A percentile compares a stretch with the other conserved stretches of the same genome.
These are phyloP conservation scores for Pseudopyricularia cyperi DNA, from an alignment of 2,329 filamentous ascomycete species.

Conservation along the genomic window DNA sequence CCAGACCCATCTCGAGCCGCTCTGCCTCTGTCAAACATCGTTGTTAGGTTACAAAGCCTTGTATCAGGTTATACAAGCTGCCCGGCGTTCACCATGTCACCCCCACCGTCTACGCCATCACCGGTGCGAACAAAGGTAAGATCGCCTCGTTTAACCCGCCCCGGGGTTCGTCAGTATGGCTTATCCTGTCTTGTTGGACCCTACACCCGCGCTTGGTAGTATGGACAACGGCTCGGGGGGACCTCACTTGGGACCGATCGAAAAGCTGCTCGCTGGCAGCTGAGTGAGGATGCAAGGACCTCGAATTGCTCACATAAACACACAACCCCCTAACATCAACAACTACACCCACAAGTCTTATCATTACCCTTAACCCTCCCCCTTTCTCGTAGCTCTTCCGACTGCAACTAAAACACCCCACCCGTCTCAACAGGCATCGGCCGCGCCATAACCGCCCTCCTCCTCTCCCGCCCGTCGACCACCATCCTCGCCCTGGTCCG, in stretches of 20 bases:
- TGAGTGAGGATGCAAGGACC: too few species aligned
- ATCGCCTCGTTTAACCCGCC: not conserved
- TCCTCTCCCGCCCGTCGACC: conserved; percentile 11
- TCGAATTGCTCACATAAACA: too few species aligned
- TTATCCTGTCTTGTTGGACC: not conserved
- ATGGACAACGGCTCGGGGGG: too few species aligned
- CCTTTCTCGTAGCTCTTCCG: not conserved
- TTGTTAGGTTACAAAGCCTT: not conserved
- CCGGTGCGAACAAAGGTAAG: conserved; percentile 16
- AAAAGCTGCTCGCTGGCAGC: too few species aligned
- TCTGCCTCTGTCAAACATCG: not conserved
- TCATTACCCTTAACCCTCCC: too few species aligned
- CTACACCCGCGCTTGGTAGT: not conserved
- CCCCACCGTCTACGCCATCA: conserved; percentile 15
- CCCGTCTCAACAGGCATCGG: conserved; percentile 6
- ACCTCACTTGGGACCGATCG: too few species aligned
- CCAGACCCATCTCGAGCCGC: too few species aligned
- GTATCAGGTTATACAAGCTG: too few species aligned
- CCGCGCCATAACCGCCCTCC: conserved; percentile 6
- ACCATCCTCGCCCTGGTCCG: conserved; percentile 15
- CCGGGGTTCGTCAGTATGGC: not conserved
- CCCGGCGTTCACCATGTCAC: conserved; percentile 10
- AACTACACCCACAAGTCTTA: too few species aligned
- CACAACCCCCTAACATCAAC: too few species aligned
- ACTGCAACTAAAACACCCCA: conserved; percentile 5